Percentiles rank a stretch among this genome's conserved stretches.
phyloP scores from a whole-genome alignment of 345 rosid species.

The Microthlaspi erraticum region DNA sequence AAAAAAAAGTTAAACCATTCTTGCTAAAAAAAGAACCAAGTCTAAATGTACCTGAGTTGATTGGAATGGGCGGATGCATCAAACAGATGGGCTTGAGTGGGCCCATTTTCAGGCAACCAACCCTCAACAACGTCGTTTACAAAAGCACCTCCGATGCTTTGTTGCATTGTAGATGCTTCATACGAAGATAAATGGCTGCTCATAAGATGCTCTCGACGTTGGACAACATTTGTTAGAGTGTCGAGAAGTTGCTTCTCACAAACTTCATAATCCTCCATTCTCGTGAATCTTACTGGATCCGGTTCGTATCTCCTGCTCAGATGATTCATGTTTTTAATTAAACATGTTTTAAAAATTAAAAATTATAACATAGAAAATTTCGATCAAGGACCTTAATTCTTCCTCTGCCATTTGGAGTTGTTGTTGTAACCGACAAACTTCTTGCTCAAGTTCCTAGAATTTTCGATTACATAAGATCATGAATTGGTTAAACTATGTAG shows the following conservation, averaged over 20 bases:
- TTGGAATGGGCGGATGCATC: slow-evolving; percentile 54
- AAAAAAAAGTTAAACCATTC: background rate
- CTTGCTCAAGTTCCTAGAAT: slow-evolving; percentile 65
- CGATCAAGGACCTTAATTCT: slow-evolving; percentile 56
- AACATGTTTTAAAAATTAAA: slow-evolving; percentile 10
- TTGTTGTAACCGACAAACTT: slow-evolving; percentile 66
- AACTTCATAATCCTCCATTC: slow-evolving; percentile 61
- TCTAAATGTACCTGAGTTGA: slow-evolving; percentile 38
- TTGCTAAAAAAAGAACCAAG: background rate
- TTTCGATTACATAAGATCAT: background rate
- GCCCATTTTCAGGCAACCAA: slow-evolving; percentile 64
- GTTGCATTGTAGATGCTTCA: slow-evolving; percentile 57
- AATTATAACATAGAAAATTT: background rate
- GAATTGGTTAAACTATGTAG: background rate
- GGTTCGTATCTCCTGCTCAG: slow-evolving; percentile 67
- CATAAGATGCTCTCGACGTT: slow-evolving; percentile 64
- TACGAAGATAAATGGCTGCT: slow-evolving; percentile 54
- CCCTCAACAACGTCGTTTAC: slow-evolving; percentile 54
- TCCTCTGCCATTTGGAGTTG: slow-evolving; percentile 75
- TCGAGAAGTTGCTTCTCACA: slow-evolving; percentile 71
- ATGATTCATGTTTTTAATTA: background rate
- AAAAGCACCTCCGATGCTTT: slow-evolving; percentile 48
- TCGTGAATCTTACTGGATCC: slow-evolving; percentile 54
- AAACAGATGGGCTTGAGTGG: slow-evolving; percentile 52
- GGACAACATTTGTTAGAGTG: slow-evolving; percentile 55